Evolutionary conservation across 345 rosid genomes (phyloP), one percentile per base, ranked within the genome.

Genomic region (Bruguiera gymnorhiza): DNA sequence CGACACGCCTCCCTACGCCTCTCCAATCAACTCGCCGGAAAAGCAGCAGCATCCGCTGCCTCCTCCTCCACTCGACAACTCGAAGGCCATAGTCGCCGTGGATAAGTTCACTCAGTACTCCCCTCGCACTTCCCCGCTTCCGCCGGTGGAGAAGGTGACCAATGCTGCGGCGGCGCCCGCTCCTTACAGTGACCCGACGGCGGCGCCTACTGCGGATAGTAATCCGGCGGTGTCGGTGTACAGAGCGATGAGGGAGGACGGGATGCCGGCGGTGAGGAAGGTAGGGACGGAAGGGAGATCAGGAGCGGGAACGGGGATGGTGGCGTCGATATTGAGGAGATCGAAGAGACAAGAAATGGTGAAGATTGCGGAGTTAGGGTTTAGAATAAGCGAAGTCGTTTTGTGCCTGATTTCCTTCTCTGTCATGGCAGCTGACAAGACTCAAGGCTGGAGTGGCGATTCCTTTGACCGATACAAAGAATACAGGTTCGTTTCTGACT

Each of bases 361-460:
- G 78, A 78, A 66, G 57, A 27, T 82, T 19, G 85, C 79, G 50
- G 87, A 85, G 52, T 50, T 92, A 73, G 91, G 89, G 73, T 86
- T 88, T 76, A 84, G 98, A 70, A 50, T 96, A 56, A 78, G 81
- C 70, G 87, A 89, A 75, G 75, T 87, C 21, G 76, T 86, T 59
- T 77, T 92, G 73, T 86, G 99, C 66, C 74, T 92, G 88, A 89
- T 93, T 60, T 96, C 99, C 64, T 92, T 96, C 73, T 88, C 98
- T 6, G 89, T 96, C 30, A 90, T 96, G 98, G 97, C 98, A 0
- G 92, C 99, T 48, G 95, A 92, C 78, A 89, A 85, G 83, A 96
- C 98, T 43, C 88, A 87, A 71, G 99, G 99, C 4, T 96, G 98
- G 99, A 88, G 96, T 20, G 99, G 99, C 46, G 99, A 96, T 75